Conservation (phyloP, 495 filamentous ascomycete species). For the Tuber brumale region DNA sequence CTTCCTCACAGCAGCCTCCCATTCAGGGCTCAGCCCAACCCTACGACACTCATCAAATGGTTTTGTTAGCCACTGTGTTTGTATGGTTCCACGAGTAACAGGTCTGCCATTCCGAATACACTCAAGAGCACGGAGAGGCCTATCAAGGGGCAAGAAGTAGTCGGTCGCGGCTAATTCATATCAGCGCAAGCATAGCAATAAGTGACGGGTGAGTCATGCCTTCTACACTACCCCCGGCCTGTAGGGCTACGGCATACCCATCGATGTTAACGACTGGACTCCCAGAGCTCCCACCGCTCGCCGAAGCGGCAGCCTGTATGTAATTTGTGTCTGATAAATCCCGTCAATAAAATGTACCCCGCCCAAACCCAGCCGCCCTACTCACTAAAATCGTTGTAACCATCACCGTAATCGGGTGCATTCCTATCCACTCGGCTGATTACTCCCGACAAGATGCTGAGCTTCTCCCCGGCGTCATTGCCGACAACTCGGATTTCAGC, state of each 20-base stretch:
- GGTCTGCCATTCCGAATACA: constrained; percentile 70
- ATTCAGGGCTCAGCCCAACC: constrained; percentile 74
- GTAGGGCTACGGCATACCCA: constrained; percentile 83
- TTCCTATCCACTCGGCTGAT: constrained; percentile 95
- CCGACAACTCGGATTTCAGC: constrained; percentile 93
- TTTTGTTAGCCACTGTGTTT: constrained; percentile 93
- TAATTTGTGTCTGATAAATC: constrained; percentile 69
- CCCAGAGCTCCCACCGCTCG: constrained; percentile 91
- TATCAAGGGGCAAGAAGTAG: constrained; percentile 92
- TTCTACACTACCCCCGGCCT: constrained; percentile 88
- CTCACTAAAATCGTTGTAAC: constrained; percentile 88
- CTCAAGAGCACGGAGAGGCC: constrained; percentile 75
- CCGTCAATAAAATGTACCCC: constrained; percentile 5
- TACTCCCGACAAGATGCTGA: constrained; percentile 94
- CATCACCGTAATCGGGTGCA: constrained; percentile 95
- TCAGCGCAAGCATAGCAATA: constrained; percentile 45
- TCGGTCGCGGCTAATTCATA: constrained; percentile 72
- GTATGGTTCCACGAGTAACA: constrained; percentile 87
- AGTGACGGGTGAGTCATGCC: background rate
- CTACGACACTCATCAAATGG: constrained; percentile 96
- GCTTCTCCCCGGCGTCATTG: constrained; percentile 97
- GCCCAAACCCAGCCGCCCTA: constrained; percentile 12
- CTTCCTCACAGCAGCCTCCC: constrained; percentile 75
- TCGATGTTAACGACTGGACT: constrained; percentile 96
- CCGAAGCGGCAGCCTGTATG: constrained; percentile 94